Evolutionary conservation across 2,329 filamentous ascomycete species (phyloP), one percentile per base, ranked within the genome.

Genomic region (Endoconidiophora laricicola): DNA sequence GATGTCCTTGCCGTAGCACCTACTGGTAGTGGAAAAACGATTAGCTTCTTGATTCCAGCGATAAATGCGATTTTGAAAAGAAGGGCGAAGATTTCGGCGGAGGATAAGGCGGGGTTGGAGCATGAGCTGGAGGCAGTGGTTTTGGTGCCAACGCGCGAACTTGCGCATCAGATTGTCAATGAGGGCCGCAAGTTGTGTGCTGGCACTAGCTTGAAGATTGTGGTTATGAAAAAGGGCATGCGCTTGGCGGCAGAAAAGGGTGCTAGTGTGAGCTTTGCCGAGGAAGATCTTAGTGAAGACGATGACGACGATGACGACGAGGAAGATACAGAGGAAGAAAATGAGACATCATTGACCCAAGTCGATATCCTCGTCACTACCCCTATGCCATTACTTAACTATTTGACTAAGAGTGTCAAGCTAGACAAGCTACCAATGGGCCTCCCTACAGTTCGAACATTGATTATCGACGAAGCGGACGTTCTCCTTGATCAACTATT

Each of bases 21-120:
- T 1, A 98, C 91, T 0, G 91, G 91, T 22, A 96, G 90, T 62
- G 91, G 91, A 42, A 98, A 98, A 70, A 98, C 91, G 0, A 69
- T 98, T 55, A 86, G 87, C 16, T 98, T 95, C 59, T 65, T 96
- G 58, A 83, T 98, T 40, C 88, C 90, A 0, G 73, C 87, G 2
- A 79, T 98, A 57, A 82, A 94, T 60, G 74, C 76, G 43, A 79
- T 94, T 40, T 69, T 85, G 56, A 70, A 73, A 54, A 66, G 74
- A 48, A 66, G 73, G 40, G 68, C 72, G 1, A 65, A 70, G 38
- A 65, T 70, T 24, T n/a, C 29, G n/a, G 22, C 23, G 60, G 37
- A 57, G 52, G 57, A 60, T 33, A 61, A 41, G 60, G 73, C 50
- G 63, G 69, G 3, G 37, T 60, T 6, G 57, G 56, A 26, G 46